These are phyloP conservation scores for Kickxella alabastrina DNA, from an alignment of 192 early-diverging fungal species.

Conservation along the genomic window DNA sequence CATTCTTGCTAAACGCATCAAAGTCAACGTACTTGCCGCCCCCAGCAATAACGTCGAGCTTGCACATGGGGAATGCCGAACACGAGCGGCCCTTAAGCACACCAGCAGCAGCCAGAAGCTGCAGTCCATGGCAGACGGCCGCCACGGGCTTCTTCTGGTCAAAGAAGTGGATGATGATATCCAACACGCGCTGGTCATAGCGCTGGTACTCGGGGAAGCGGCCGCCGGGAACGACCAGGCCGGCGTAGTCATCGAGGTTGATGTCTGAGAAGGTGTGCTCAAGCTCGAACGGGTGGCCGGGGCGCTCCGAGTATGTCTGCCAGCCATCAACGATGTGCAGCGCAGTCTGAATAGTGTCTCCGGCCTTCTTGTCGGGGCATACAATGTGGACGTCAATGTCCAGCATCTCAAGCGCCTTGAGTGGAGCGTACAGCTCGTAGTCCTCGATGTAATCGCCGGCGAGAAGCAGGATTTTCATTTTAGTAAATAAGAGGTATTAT, in stretches of 20 bases:
- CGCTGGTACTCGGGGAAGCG: conserved; percentile 57
- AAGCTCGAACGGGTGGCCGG: conserved; percentile 49
- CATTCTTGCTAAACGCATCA: conserved; percentile 24
- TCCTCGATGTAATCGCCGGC: conserved; percentile 46
- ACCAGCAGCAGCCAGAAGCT: conserved; percentile 44
- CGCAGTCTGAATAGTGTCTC: conserved; percentile 50
- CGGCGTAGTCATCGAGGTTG: conserved; percentile 49
- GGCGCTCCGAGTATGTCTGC: conserved; percentile 54
- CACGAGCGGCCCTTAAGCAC: conserved; percentile 43
- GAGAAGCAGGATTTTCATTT: conserved; percentile 34
- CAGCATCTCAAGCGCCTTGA: conserved; percentile 51
- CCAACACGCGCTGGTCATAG: conserved; percentile 50
- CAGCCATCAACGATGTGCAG: conserved; percentile 51
- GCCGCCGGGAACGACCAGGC: conserved; percentile 54
- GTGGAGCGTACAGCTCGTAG: conserved; percentile 56
- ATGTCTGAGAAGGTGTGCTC: conserved; percentile 46
- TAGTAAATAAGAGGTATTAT: background rate
- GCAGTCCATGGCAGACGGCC: conserved; percentile 55
- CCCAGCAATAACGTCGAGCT: conserved; percentile 31
- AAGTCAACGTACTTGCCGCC: conserved; percentile 43
- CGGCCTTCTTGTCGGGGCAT: conserved; percentile 52
- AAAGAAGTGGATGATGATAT: conserved; percentile 51
- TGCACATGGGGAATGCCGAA: conserved; percentile 41
- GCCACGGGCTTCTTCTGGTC: conserved; percentile 51
- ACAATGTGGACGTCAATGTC: conserved; percentile 54